A percentile compares a stretch with the other conserved stretches of the same genome.
phyloP scores from a whole-genome alignment of 768 basidiomycete species.

The Udeniomyces megalosporus region DNA sequence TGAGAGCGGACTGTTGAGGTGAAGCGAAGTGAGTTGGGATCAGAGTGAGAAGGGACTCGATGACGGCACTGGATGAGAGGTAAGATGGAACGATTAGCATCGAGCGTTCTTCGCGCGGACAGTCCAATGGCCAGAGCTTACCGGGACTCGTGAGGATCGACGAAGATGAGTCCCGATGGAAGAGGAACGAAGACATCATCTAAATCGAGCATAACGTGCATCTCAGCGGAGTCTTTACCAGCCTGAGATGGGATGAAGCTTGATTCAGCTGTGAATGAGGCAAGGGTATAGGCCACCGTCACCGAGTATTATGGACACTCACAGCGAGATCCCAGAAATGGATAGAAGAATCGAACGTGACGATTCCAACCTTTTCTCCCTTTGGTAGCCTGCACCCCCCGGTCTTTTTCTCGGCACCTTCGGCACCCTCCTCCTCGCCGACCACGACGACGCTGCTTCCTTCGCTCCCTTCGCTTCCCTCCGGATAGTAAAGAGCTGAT shows the following conservation, averaged over 20 bases:
- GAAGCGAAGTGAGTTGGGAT: slow-evolving; percentile 46
- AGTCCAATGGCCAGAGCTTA: slow-evolving; percentile 34
- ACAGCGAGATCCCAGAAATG: slow-evolving; percentile 80
- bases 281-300: too few species aligned
- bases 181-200: slow-evolving; percentile 85
- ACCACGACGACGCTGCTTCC: slow-evolving; percentile 23
- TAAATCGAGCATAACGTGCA: slow-evolving; percentile 72
- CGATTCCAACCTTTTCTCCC: slow-evolving; percentile 43
- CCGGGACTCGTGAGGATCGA: slow-evolving; percentile 55
- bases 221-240: slow-evolving; percentile 20
- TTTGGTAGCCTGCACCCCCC: slow-evolving; percentile 19
- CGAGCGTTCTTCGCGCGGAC: too few species aligned
- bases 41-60: slow-evolving; percentile 50
- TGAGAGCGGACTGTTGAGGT: slow-evolving; percentile 24
- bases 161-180: slow-evolving; percentile 40
- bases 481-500: slow-evolving; percentile 47
- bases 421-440: slow-evolving; percentile 17
- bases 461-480: slow-evolving; percentile 32
- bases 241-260: too few species aligned
- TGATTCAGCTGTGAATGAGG: too few species aligned
- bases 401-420: slow-evolving; percentile 24
- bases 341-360: slow-evolving; percentile 63
- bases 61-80: slow-evolving; percentile 37
- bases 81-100: background rate
- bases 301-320: slow-evolving; percentile 23